Base-by-base conservation (phyloP, 176 grass and related monocot species). In the Raddia distichophylla region DNA sequence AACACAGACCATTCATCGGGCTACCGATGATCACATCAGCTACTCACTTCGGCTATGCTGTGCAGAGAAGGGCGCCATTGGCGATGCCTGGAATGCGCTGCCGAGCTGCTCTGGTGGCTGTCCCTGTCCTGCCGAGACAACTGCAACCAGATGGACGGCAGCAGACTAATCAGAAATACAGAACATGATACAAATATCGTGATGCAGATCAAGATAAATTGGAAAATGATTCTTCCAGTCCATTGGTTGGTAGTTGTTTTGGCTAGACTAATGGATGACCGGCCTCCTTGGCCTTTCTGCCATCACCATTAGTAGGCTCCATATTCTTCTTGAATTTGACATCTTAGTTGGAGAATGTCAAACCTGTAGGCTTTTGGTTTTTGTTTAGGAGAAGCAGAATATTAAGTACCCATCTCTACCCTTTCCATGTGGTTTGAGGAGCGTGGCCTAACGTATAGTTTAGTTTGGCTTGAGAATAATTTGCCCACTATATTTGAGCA, bases 21-120 rank as follows among this genome's bases (percentile, higher is more conserved):
- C 80, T 49, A 59, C 19, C 19, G 67, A 16, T 10, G 46, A 55
- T 62, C 50, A 17, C 10, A 19, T 84, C 63, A 80, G 82, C 66
- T 84, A 13, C 82, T 91, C 35, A 80, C 82, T 86, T 96, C 93
- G 58, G 88, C 87, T 19, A 96, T 96, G 79, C 93, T 96, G 70
- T 93, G 75, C 75, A 96, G 88, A 2, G 93, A 96, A 13, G 93
- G 93, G 63, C 88, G 90, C 93, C 93, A 96, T 3, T 96, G 88
- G n/a, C 89, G 90, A 52, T 89, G 73, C 83, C 78, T 72, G 0
- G 78, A 72, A 12, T 71, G 60, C 5, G 83, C 43, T 0, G 34
- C 60, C n/a, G 82, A 47, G 76, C 12, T 82, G 77, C 65, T 84
- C 50, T 60, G 53, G 65, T 76, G 83, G 71, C 18, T 62, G 82